Base-by-base conservation (phyloP, 352 stramenopile species). In the Phytophthora idaei region DNA sequence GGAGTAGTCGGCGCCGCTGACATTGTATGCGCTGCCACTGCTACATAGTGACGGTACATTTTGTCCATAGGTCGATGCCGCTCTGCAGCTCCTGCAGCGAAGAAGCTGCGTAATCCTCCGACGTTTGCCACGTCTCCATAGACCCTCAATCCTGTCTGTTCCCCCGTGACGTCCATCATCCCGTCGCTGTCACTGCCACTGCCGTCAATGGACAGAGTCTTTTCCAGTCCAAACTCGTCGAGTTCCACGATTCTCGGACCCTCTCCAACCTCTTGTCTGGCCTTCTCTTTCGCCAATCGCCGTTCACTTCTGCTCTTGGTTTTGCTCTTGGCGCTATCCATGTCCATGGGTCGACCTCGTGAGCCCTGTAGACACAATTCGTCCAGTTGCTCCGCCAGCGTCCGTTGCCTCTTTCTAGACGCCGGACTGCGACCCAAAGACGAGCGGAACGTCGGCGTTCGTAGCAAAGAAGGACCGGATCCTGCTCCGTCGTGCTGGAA, bases 41-140 rank as follows among this genome's bases (percentile, higher is more conserved):
- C 60, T 11, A 85, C 80, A 67, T 90, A 92, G 50, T 92, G 83
- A n/a, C 77, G 77, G 42, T 89, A 92, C 54, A 92, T 83, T 36
- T 64, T 69, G 42, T 90, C 83, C 73, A 92, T 80, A 1, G 83
- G 71, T 42, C 67, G 61, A 45, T 81, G 77, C 2, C 59, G 64
- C 27, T 56, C 63, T 17, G 42, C 50, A n/a, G 69, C 67, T 8
- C 65, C 57, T n/a, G 54, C 55, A 36, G 85, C 83, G 55, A 92
- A 92, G 55, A 90, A 83, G 53, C 46, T 65, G 15, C 71, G 58
- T 37, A 76, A 29, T 11, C 51, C 61, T 17, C n/a, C 52, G 4
- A 25, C 28, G 12, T 21, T 73, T 7, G 69, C 65, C 8, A 73
- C 70, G 11, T 69, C 71, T 29, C 80, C 80, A 50, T 84, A 78